A percentile compares a stretch with the other conserved stretches of the same genome.
These are phyloP conservation scores for Phytophthora europaea DNA, from an alignment of 352 stramenopile genomes.

Conservation along the genomic window DNA sequence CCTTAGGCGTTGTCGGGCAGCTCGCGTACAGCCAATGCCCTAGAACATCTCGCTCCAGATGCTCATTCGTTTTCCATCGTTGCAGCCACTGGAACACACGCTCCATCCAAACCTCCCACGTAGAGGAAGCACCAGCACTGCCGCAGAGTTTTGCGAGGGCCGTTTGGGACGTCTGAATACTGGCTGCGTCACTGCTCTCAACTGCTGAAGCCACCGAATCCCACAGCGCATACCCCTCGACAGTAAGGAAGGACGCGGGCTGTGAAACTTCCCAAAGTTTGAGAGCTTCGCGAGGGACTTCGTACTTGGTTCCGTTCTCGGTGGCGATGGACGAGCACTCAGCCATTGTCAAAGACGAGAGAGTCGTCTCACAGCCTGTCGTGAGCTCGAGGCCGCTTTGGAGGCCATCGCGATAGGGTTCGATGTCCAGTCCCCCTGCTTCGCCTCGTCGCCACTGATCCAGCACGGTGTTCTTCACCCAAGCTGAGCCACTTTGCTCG, in stretches of 20 bases:
- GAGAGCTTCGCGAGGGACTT: conserved; percentile 53
- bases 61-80: conserved; percentile 60
- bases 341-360: conserved; percentile 16
- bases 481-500: conserved; percentile 24
- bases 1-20: conserved; percentile 50
- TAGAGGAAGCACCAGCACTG: conserved; percentile 23
- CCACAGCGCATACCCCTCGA: conserved; percentile 56
- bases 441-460: conserved; percentile 75
- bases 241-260: conserved; percentile 53
- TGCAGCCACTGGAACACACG: conserved; percentile 62
- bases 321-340: conserved; percentile 45
- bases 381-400: conserved; percentile 68
- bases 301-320: conserved; percentile 49
- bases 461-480: conserved; percentile 56
- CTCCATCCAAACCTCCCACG: conserved; percentile 73
- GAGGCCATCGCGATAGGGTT: conserved; percentile 61
- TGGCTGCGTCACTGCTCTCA: conserved; percentile 15
- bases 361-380: conserved; percentile 39
- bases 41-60: conserved; percentile 65
- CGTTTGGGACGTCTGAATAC: conserved; percentile 21
- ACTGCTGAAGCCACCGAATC: conserved; percentile 37
- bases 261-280: conserved; percentile 54
- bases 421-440: conserved; percentile 56
- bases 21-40: conserved; percentile 73
- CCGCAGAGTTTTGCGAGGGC: conserved; percentile 40